These are phyloP conservation scores for Agarophyton chilense DNA, from an alignment of 23 red algal species.

Conservation along the genomic window DNA sequence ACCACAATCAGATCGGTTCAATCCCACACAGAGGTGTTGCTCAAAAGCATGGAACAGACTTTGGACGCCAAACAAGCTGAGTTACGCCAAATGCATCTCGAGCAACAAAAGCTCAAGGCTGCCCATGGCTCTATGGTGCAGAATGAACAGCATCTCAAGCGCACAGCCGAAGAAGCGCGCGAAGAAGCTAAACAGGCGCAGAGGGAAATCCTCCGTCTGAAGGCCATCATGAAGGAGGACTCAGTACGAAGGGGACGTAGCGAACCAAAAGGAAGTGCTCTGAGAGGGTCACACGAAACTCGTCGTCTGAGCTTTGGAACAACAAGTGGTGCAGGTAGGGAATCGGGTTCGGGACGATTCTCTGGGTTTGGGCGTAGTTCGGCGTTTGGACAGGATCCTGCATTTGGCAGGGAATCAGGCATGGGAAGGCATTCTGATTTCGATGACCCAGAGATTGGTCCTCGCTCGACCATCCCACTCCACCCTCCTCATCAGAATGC, in stretches of 20 bases:
- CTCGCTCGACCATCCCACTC: constrained; percentile 15
- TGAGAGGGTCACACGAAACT: not conserved
- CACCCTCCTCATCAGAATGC: not conserved
- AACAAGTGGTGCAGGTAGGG: not conserved
- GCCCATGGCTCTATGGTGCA: constrained; percentile 5
- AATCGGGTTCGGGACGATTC: constrained; percentile 2
- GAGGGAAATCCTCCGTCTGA: constrained; percentile 16
- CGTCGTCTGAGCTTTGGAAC: constrained; percentile 7
- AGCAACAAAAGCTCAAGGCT: constrained; percentile 30
- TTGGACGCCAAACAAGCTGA: constrained; percentile 38
- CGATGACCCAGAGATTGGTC: constrained; percentile 18
- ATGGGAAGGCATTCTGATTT: not conserved
- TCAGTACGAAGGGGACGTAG: not conserved
- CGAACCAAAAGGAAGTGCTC: not conserved
- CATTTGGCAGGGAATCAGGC: not conserved
- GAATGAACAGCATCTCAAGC: constrained; percentile 20
- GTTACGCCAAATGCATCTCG: constrained; percentile 14
- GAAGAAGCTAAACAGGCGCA: constrained; percentile 24
- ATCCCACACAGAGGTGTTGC: constrained; percentile 38
- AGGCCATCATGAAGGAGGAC: constrained; percentile 3
- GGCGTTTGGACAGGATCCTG: constrained; percentile 20
- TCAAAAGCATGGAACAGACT: constrained; percentile 40
- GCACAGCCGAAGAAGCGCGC: constrained; percentile 38
- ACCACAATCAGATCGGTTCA: constrained; percentile 18
- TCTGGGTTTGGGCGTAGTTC: constrained; percentile 2